Evolutionary conservation across 352 stramenopile genomes (phyloP).

Genomic region (Phytophthora palmivora): DNA sequence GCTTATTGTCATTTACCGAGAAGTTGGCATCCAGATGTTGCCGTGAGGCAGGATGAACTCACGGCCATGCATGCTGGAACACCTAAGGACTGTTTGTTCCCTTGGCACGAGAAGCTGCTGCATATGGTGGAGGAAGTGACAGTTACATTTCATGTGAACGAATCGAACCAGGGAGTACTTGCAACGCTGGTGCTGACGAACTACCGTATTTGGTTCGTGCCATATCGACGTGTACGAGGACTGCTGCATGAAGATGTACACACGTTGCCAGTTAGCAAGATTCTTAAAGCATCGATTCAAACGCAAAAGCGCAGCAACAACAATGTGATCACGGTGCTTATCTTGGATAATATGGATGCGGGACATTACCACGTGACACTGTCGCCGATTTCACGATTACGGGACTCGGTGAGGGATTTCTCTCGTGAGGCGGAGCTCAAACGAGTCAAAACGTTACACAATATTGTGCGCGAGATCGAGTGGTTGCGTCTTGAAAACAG

Average conservation of each 20-base stretch:
- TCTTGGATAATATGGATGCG: slow-evolving; percentile 89
- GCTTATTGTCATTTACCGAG: slow-evolving; percentile 77
- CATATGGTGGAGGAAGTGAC: slow-evolving; percentile 89
- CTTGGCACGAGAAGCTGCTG: slow-evolving; percentile 84
- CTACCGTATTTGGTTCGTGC: slow-evolving; percentile 88
- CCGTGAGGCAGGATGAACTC: slow-evolving; percentile 70
- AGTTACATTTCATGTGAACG: slow-evolving; percentile 90
- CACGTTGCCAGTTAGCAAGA: slow-evolving; percentile 81
- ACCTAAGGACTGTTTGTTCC: slow-evolving; percentile 80
- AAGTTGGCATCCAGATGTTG: slow-evolving; percentile 82
- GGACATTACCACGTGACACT: slow-evolving; percentile 88
- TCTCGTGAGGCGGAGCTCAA: slow-evolving; percentile 79
- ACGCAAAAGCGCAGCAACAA: slow-evolving; percentile 87
- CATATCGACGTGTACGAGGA: slow-evolving; percentile 77
- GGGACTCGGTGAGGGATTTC: slow-evolving; percentile 73
- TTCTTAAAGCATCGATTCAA: slow-evolving; percentile 77
- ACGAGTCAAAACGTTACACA: slow-evolving; percentile 79
- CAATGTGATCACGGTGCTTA: slow-evolving; percentile 73
- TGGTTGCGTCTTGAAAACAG: slow-evolving; percentile 88
- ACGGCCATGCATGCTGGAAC: slow-evolving; percentile 67
- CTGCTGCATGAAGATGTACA: slow-evolving; percentile 87
- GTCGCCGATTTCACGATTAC: slow-evolving; percentile 74
- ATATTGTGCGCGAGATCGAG: slow-evolving; percentile 84
- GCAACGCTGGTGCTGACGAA: slow-evolving; percentile 84
- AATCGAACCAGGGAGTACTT: slow-evolving; percentile 85